Evolutionary conservation across 2,329 filamentous ascomycete species (phyloP), one percentile per base, ranked within the genome.

Genomic region (Gaeumannomyces tritici): DNA sequence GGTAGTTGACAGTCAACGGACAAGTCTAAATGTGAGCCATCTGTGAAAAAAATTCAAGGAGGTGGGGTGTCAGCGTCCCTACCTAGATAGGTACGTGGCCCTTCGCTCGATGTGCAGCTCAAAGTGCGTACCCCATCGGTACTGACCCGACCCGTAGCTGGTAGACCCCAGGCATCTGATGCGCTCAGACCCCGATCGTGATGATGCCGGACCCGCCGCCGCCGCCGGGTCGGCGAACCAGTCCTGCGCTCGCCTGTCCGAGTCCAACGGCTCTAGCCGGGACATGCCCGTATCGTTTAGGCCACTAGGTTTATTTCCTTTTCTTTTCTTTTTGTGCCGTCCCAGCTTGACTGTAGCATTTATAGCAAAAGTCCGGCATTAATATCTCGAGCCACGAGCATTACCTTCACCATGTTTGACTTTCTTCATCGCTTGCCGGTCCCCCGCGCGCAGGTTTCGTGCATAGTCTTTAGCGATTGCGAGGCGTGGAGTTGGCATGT

Each of bases 81-180:
- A n/a, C n/a, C n/a, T n/a, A n/a, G n/a, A n/a, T n/a, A n/a, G n/a
- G n/a, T n/a, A n/a, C n/a, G n/a, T 0, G 90, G 89, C 0, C 90
- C 90, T 71, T 96, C n/a, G 91, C 71, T 96, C 91, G 61, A 93
- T 93, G 70, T 95, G 90, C 12, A 95, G 79, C 72, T 93, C 90
- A 69, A 93, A 93, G 72, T 93, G 89, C 0, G 89, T 89, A 0
- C 84, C n/a, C 88, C 74, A 92, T 85, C 0, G 88, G 88, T 21
- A 81, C 83, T 35, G 79, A 76, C 65, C 80, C 77, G 79, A 76
- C 65, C 80, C 77, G 71, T 88, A 79, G 61, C 79, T 84, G 27
- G 83, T 74, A 0, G 73, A 67, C 18, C 89, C 90, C 0, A 91
- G 74, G 66, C 90, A 92, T 0, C 86, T 86, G 60, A 92, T 91